Evolutionary conservation across 352 stramenopile genomes (phyloP), one percentile per base, ranked within the genome.

Genomic region (Plasmopara muralis): DNA sequence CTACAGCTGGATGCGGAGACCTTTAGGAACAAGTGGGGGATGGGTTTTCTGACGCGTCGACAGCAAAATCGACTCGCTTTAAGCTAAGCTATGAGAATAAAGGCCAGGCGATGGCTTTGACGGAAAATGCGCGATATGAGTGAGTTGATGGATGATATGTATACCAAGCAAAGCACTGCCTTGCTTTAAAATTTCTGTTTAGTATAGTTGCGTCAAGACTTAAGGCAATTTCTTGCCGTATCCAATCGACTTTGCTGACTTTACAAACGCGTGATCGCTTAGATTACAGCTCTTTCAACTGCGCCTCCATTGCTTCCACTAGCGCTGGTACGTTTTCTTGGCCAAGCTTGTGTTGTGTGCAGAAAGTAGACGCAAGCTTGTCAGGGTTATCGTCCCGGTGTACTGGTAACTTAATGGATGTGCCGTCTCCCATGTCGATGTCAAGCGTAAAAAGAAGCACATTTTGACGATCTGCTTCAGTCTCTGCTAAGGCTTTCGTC

Each of bases 391-490:
- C 77, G 51, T 85, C 73, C 34, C 60, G 53, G 58, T 87, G 59
- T 30, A 86, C 60, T 5, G 61, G 55, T 41, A 92, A 43, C 33
- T 75, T 52, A 38, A 62, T 66, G 16, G 58, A 73, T 2, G 64
- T 67, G 14, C 67, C 66, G 38, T 77, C 68, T 18, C 70, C 67
- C 43, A 89, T 70, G 46, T 85, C 67, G 43, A 92, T 79, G 44
- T 92, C 78, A 14, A 92, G 54, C 16, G 78, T 83, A 43, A 92
- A 72, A n/a, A 89, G 62, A 31, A 82, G 33, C 2, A 70, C 52
- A 6, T 67, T 57, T 55, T 63, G 56, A 12, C 56, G 38, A 40
- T 64, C 50, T 14, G 34, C 35, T 16, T 46, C 43, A 38, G 47
- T 33, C 31, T 66, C 41, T 14, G 51, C 15, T 31, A 37, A 13